Conservation (phyloP, 1,284 basidiomycete genomes). For the Ganoderma multipileum region DNA sequence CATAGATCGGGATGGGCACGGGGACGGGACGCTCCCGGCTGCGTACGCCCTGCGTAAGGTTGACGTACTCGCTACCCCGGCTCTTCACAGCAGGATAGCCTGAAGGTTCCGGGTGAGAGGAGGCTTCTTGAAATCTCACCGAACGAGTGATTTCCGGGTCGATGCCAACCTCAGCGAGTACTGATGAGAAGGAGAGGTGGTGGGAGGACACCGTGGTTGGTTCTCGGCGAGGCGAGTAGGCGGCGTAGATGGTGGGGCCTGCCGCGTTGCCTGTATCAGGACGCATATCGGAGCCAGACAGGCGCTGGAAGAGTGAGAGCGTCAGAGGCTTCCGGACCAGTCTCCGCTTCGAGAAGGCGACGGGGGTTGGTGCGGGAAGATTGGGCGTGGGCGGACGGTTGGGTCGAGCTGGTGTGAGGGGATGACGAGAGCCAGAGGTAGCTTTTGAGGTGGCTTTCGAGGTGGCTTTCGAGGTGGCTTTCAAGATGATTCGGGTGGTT, state of each 20-base stretch:
- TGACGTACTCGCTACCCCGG: slow-evolving; percentile 2
- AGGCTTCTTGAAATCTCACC: slow-evolving; percentile 3
- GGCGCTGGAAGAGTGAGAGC: not conserved
- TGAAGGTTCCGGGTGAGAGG: slow-evolving; percentile 6
- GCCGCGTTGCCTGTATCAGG: not conserved
- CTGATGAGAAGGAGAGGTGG: not conserved
- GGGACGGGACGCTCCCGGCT: not conserved
- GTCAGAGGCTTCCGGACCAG: not conserved
- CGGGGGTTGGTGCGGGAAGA: not conserved
- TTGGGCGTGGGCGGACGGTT: not conserved
- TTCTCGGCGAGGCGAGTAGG: not conserved
- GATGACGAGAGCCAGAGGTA: not conserved
- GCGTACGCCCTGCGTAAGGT: not conserved
- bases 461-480: not conserved
- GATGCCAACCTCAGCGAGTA: slow-evolving; percentile 4
- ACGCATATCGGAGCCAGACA: not conserved
- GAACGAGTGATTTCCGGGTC: not conserved
- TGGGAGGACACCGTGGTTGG: not conserved
- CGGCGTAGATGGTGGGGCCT: not conserved
- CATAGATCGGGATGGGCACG: not conserved
- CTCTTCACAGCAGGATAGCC: slow-evolving; percentile 1
- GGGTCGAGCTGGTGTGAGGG: not conserved
- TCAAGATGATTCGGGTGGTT: not conserved
- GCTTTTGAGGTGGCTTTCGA: not conserved
- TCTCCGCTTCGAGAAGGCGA: not conserved